Conservation (phyloP, 495 filamentous ascomycete species). For the Bacidia gigantensis region DNA sequence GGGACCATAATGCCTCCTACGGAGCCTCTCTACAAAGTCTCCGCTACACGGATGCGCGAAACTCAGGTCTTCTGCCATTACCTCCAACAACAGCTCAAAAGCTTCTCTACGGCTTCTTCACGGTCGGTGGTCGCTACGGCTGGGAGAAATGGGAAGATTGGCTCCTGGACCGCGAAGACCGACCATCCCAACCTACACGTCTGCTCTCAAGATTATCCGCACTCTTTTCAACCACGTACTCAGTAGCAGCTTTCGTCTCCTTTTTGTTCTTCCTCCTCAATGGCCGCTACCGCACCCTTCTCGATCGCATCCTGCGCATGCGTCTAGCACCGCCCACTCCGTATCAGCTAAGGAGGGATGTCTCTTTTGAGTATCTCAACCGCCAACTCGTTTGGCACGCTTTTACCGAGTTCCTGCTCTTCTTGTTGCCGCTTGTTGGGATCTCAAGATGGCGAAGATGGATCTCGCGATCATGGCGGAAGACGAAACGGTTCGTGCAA, state of each 20-base stretch:
- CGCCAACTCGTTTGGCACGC: constrained; percentile 97
- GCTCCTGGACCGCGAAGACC: constrained; percentile 59
- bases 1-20: constrained; percentile 92
- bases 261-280: constrained; percentile 85
- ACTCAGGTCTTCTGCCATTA: constrained; percentile 42
- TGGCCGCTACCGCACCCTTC: constrained; percentile 77
- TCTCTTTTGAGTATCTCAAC: constrained; percentile 95
- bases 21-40: constrained; percentile 87
- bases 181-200: constrained; percentile 33
- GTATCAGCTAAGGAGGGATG: constrained; percentile 64
- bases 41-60: constrained; percentile 73
- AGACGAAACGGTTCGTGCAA: constrained; percentile 49
- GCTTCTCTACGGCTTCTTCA: constrained; percentile 65
- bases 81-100: constrained; percentile 68
- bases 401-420: constrained; percentile 94
- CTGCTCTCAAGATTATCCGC: constrained; percentile 55
- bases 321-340: constrained; percentile 63
- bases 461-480: constrained; percentile 71
- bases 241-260: constrained; percentile 63
- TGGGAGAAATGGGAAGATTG: constrained; percentile 87
- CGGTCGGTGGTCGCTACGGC: constrained; percentile 74
- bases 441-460: constrained; percentile 87
- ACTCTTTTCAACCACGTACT: constrained; percentile 54
- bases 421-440: constrained; percentile 84
- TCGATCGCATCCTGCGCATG: constrained; percentile 76